Conservation (phyloP, 148 eudicot genomes). For the Selenicereus undatus region DNA sequence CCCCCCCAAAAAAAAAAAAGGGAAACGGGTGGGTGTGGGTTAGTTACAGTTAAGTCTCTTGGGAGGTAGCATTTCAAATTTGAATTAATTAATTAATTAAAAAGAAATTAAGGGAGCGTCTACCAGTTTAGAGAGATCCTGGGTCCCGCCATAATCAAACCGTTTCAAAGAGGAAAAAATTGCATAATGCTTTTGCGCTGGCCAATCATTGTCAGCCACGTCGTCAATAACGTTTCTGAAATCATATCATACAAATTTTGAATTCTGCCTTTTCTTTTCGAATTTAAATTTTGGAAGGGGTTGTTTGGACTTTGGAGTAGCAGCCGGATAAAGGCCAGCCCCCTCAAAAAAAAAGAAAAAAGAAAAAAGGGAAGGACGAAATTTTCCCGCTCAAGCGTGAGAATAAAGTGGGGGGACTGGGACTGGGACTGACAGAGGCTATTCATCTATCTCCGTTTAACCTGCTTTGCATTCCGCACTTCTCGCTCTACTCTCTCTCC, state of each 20-base stretch:
- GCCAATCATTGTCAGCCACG: neutral
- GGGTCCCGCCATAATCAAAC: constrained; percentile 15
- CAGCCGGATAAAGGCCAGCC: no score
- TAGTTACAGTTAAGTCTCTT: neutral
- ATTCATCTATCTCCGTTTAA: neutral
- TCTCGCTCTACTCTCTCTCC: neutral
- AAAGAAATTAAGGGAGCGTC: constrained; percentile 2
- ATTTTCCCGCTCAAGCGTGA: constrained; percentile 24
- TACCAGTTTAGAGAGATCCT: neutral
- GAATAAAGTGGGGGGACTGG: constrained; percentile 15
- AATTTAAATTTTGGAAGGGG: neutral
- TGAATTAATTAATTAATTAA: neutral
- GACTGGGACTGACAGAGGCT: neutral
- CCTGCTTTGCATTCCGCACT: neutral
- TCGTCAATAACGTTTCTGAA: neutral
- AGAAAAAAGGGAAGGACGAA: neutral
- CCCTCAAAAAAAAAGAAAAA: neutral
- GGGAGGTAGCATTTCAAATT: neutral
- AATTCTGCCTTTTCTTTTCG: neutral
- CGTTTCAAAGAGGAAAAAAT: neutral
- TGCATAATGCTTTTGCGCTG: neutral
- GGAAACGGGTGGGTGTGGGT: neutral
- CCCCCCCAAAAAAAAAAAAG: neutral
- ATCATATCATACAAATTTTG: neutral
- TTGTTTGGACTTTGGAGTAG: no score